Evolutionary conservation across 129 eudicot genomes (phyloP).

Genomic region (Helichrysum umbraculigerum): DNA sequence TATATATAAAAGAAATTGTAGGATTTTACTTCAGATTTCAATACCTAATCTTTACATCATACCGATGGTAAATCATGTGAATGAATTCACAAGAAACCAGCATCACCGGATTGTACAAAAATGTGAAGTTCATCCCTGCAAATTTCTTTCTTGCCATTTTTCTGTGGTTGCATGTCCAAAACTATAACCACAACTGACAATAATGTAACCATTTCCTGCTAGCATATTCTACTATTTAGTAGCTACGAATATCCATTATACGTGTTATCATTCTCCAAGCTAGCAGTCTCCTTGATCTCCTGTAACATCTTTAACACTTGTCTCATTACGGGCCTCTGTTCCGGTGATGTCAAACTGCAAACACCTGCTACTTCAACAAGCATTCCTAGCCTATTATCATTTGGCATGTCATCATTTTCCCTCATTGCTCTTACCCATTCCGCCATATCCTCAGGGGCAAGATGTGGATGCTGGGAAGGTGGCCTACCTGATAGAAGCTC

Average conservation of each 20-base stretch:
- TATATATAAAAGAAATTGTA: constrained; percentile 23
- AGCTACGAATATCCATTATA: constrained; percentile 42
- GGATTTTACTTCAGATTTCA: constrained; percentile 29
- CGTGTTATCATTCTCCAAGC: constrained; percentile 41
- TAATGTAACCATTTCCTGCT: constrained; percentile 10
- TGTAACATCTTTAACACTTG: constrained; percentile 85
- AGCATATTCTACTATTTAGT: constrained; percentile 1
- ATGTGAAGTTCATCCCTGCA: constrained; percentile 22
- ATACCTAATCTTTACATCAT: constrained; percentile 26
- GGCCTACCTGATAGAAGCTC: constrained; percentile 85
- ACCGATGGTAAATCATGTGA: background rate
- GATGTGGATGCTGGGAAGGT: constrained; percentile 79
- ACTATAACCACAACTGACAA: constrained; percentile 19
- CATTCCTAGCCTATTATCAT: constrained; percentile 66
- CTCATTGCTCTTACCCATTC: constrained; percentile 88
- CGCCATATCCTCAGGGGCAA: constrained; percentile 64
- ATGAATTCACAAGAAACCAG: constrained; percentile 16
- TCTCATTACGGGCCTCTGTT: constrained; percentile 87
- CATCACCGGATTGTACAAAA: constrained; percentile 22
- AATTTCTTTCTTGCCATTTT: constrained; percentile 9
- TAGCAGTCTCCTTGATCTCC: constrained; percentile 70
- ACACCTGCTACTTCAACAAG: constrained; percentile 75
- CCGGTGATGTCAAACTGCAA: constrained; percentile 82
- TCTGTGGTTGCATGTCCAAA: constrained; percentile 7
- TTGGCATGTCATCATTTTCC: constrained; percentile 58